phyloP scores from a whole-genome alignment of 2,329 filamentous ascomycete genomes.

The Colletotrichum kahawae region DNA sequence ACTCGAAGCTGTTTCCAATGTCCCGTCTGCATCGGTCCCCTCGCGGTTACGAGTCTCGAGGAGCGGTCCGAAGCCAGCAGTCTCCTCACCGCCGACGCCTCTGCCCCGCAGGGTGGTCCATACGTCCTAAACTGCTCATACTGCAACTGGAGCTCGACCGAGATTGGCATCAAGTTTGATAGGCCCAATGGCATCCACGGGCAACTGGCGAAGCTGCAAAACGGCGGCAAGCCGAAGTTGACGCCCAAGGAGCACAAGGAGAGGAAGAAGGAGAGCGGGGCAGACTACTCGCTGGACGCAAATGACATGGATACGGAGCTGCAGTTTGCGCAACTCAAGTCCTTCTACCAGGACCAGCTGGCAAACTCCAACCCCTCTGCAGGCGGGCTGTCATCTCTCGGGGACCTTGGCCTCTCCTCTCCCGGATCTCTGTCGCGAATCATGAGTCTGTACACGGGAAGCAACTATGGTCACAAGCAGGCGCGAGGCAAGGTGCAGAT shows the following conservation, averaged over 20 bases:
- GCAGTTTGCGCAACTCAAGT: slow-evolving; percentile 75
- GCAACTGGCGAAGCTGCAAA: slow-evolving; percentile 76
- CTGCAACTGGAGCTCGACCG: slow-evolving; percentile 90
- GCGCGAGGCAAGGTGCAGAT: slow-evolving; percentile 62
- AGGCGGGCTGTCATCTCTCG: slow-evolving; percentile 48
- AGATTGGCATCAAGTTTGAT: slow-evolving; percentile 89
- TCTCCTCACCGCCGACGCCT: slow-evolving; percentile 48
- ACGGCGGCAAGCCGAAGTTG: slow-evolving; percentile 59
- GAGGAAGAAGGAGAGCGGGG: slow-evolving; percentile 54
- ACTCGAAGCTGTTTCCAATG: slow-evolving; percentile 96
- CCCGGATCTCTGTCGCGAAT: slow-evolving; percentile 85
- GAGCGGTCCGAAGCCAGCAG: slow-evolving; percentile 48
- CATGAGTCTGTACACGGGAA: slow-evolving; percentile 85
- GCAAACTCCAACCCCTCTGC: slow-evolving; percentile 62
- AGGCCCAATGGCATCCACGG: slow-evolving; percentile 85
- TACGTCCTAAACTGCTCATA: slow-evolving; percentile 87
- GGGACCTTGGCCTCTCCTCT: slow-evolving; percentile 69
- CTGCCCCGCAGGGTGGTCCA: slow-evolving; percentile 48
- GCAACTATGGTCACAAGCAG: slow-evolving; percentile 67
- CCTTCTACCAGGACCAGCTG: slow-evolving; percentile 84
- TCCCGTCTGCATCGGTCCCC: slow-evolving; percentile 82
- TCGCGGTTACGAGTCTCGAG: slow-evolving; percentile 76
- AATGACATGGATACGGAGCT: slow-evolving; percentile 66
- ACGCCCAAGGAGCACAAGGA: slow-evolving; percentile 57
- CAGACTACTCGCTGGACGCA: slow-evolving; percentile 45